Evolutionary conservation across 1,284 basidiomycete genomes (phyloP), one percentile per base, ranked within the genome.

Genomic region (Cutaneotrichosporon sp.): DNA sequence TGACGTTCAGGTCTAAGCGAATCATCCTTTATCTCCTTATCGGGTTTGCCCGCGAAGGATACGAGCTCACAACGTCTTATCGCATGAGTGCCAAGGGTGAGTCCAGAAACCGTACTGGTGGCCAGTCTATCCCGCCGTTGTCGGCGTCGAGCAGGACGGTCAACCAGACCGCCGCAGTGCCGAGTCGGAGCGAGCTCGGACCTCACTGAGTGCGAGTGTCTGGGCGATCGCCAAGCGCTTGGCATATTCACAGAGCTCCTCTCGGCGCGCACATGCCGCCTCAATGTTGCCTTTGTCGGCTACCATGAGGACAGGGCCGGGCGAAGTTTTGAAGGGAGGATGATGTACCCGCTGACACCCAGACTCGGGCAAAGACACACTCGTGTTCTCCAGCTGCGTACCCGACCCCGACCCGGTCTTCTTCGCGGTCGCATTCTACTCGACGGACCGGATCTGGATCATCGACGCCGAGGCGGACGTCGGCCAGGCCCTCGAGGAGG

Each of bases 381-480:
- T 73, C 22, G 62, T 66, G 19, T 71, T 73, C 54, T 25, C 63
- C 10, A 57, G 43, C 12, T 61, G 61, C 35, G 61, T 64, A 29
- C 68, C 67, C 6, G 71, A 73, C 47, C 70, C 71, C 2, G 68
- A 73, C 26, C 67, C 71, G 1, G 58, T 70, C 25, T 70, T 73
- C 61, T 70, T 73, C 52, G 63, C 63, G 1, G 66, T 73, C 1
- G 66, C 63, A 1, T 73, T 71, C 57, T 63, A 71, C 59, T 66
- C 64, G 10, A 51, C 50, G 39, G 71, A 73, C 52, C 47, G 68
- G 31, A 63, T 73, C 37, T 73, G 69, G 69, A 70, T 73, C 47
- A 73, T 73, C 44, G 71, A 73, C 48, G 67, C 71, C 22, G 67
- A 69, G 42, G 68, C 67, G 3, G 71, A 73, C 32, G 65, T 73